phyloP scores from a whole-genome alignment of 2,329 filamentous ascomycete species.

The Colletotrichum eleusines region DNA sequence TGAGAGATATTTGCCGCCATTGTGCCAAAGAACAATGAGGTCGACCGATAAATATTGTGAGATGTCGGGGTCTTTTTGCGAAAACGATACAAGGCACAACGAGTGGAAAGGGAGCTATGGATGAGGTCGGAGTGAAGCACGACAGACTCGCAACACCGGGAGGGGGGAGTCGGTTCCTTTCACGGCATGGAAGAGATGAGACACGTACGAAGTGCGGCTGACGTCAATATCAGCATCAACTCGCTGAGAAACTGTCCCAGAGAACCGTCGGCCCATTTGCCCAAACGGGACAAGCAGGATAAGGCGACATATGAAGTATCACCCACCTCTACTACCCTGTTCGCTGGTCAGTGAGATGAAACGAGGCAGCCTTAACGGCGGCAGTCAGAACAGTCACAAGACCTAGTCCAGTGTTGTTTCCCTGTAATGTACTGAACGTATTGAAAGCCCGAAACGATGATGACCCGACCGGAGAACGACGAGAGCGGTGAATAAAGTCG shows the following conservation, averaged over 20 bases:
- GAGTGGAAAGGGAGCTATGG: background rate
- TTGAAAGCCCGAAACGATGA: background rate
- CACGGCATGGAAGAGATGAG: background rate
- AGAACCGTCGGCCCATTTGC: constrained; percentile 13
- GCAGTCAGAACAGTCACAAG: constrained; percentile 29
- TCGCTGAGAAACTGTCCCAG: background rate
- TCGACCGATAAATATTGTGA: background rate
- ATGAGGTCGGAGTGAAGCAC: background rate
- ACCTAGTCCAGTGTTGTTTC: constrained; percentile 6
- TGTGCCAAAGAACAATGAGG: constrained; percentile 18
- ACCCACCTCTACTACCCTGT: constrained; percentile 27
- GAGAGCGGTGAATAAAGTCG: constrained; percentile 25
- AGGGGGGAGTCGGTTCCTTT: background rate
- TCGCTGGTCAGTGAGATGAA: constrained; percentile 36
- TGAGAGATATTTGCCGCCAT: background rate
- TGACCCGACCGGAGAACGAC: background rate
- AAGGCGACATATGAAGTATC: constrained; percentile 42
- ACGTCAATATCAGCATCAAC: constrained; percentile 21
- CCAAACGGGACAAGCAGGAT: constrained; percentile 30
- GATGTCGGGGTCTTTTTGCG: background rate
- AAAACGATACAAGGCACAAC: background rate
- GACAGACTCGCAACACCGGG: background rate
- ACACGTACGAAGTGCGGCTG: constrained; percentile 27
- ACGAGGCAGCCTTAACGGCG: constrained; percentile 35
- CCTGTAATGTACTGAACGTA: constrained; percentile 19